Evolutionary conservation across 148 eudicot species (phyloP), one percentile per base, ranked within the genome.

Genomic region (Cornus florida): DNA sequence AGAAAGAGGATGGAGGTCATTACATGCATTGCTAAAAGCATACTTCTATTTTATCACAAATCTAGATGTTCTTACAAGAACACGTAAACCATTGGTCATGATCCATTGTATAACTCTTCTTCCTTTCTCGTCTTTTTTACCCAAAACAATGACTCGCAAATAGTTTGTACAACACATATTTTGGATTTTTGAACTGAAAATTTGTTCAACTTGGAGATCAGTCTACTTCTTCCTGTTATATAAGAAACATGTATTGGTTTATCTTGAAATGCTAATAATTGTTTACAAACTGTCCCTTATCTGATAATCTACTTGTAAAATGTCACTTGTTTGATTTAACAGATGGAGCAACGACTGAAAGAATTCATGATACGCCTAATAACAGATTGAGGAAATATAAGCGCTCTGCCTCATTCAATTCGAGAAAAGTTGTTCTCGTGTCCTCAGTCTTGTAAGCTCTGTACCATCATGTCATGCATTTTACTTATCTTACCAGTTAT

Each of bases 361-460:
- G 82, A 77, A 68, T 75, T 73, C 83, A 85, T 60, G 92, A 88
- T 62, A 74, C 81, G 43, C 75, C 88, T 57, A 78, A 75, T 68
- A 91, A 83, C 85, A 90, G 86, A 83, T 82, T 86, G 83, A 88
- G 93, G 80, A 92, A 88, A 78, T 88, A 81, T 82, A 92, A 87
- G 75, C 92, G 95, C 31, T 77, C 86, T 24, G 79, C 87, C 59
- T 86, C 88, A 70, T 90, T 92, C 75, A 90, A 89, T 86, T 88
- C 96, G 57, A 83, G 92, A 82, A 88, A 79, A 80, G 86, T 92
- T 60, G 93, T 89, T 83, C 81, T 92, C 74, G 64, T 92, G 73
- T 92, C 87, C 86, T 92, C 96, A 31, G 78, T 90, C 69, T 76
- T 92, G 96, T 92, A 86, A 90, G 96, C 28, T 62, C 65, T 16